A percentile compares a stretch with the other conserved stretches of the same genome.
These are phyloP conservation scores for Orychophragmus violaceus DNA, from an alignment of 345 rosid species.

Conservation along the genomic window DNA sequence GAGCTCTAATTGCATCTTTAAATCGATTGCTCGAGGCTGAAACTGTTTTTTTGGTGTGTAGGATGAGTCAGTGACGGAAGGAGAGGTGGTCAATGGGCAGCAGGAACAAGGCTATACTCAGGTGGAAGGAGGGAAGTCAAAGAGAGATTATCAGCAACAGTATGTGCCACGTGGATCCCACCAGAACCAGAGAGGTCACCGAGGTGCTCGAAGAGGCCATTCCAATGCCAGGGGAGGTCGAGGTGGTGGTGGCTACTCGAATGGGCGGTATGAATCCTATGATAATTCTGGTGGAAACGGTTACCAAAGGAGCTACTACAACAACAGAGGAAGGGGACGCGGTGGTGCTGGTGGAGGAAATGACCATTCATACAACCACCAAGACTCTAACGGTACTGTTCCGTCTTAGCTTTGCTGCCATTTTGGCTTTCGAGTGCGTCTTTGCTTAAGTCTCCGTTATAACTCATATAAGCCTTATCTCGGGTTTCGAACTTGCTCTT, in stretches of 20 bases:
- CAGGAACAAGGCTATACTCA: constrained; percentile 39
- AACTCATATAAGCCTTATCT: constrained; percentile 11
- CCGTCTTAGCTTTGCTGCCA: constrained; percentile 18
- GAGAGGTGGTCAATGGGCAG: constrained; percentile 39
- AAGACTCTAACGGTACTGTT: constrained; percentile 14
- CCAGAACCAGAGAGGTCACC: constrained; percentile 65
- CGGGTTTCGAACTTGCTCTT: constrained; percentile 8
- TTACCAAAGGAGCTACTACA: constrained; percentile 59
- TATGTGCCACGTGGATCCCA: constrained; percentile 48
- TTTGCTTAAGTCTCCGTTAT: neutral
- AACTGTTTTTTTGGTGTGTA: constrained; percentile 14
- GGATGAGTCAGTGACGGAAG: constrained; percentile 46
- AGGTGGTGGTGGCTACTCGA: constrained; percentile 61
- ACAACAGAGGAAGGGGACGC: constrained; percentile 61
- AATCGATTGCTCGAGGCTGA: neutral
- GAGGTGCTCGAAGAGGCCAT: constrained; percentile 42
- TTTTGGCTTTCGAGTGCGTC: constrained; percentile 5
- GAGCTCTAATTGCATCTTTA: neutral
- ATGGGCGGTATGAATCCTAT: constrained; percentile 52
- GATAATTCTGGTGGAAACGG: constrained; percentile 60
- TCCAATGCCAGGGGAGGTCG: constrained; percentile 74
- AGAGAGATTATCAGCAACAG: constrained; percentile 35
- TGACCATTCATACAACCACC: constrained; percentile 37
- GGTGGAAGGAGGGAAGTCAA: constrained; percentile 34
- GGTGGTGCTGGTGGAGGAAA: constrained; percentile 49